A percentile compares a stretch with the other conserved stretches of the same genome.
Evolutionary conservation across 805 yeast genomes (phyloP).

Genomic region (Kodamaea leandrae): DNA sequence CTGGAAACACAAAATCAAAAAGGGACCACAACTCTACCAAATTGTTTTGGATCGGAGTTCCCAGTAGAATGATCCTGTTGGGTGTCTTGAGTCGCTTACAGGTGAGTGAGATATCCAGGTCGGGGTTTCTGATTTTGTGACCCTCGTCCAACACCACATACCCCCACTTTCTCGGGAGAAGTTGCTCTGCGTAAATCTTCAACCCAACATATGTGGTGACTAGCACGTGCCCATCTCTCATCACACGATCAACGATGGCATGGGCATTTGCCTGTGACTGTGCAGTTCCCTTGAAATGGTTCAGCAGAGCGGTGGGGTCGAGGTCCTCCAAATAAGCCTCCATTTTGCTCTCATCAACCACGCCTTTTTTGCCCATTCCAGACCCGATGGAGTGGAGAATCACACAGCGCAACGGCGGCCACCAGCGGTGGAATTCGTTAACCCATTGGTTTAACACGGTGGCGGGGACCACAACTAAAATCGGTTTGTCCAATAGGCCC

Average conservation of each 20-base stretch:
- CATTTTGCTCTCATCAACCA: constrained; percentile 39
- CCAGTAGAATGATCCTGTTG: constrained; percentile 85
- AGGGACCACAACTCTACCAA: constrained; percentile 89
- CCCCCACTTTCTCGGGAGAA: constrained; percentile 78
- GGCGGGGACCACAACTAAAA: constrained; percentile 90
- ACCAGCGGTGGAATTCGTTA: constrained; percentile 94
- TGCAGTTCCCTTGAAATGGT: constrained; percentile 18
- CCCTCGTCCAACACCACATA: constrained; percentile 94
- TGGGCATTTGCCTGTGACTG: constrained; percentile 40
- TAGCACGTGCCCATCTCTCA: constrained; percentile 72
- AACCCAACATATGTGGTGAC: constrained; percentile 92
- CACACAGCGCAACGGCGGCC: constrained; percentile 90
- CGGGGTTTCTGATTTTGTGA: constrained; percentile 93
- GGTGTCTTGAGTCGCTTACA: constrained; percentile 83
- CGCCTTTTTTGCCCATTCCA: constrained; percentile 53
- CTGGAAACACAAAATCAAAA: constrained; percentile 94
- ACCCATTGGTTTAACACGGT: constrained; percentile 97
- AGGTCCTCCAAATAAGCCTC: constrained; percentile 47
- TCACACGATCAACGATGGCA: constrained; percentile 54
- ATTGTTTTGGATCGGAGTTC: constrained; percentile 96
- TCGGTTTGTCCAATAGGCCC: constrained; percentile 69
- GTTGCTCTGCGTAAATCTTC: constrained; percentile 57
- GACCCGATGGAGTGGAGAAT: constrained; percentile 90
- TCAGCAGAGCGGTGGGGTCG: constrained; percentile 32
- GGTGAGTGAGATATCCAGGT: constrained; percentile 78